A percentile compares a stretch with the other conserved stretches of the same genome.
Evolutionary conservation across 208 protist genomes (phyloP).

Genomic region (Lotmaria passim): DNA sequence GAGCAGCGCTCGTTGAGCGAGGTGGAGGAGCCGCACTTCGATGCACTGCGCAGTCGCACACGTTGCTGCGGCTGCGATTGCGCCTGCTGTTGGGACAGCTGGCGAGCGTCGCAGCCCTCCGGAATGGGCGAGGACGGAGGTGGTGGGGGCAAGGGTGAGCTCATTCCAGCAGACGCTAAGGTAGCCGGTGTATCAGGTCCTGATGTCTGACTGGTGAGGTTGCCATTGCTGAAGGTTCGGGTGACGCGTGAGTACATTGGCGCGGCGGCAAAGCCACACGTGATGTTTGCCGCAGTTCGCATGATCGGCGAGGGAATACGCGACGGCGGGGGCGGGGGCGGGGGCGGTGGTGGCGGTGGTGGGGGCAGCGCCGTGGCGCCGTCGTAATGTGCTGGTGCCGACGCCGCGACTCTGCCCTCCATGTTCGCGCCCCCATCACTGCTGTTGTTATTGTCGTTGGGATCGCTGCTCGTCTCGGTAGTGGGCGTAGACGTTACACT

Average conservation of each 20-base stretch:
- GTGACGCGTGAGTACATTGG: background rate
- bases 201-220: background rate
- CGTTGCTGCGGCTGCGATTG: background rate
- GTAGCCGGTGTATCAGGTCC: background rate
- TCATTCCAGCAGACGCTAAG: background rate
- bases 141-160: background rate
- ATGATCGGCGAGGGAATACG: constrained; percentile 18
- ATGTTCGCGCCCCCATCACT: background rate
- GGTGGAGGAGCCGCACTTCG: background rate
- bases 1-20: background rate
- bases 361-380: background rate
- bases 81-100: background rate
- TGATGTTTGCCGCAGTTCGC: background rate
- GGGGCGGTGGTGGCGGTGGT: background rate
- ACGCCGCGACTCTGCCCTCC: background rate
- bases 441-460: no score
- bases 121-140: background rate
- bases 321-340: constrained; percentile 17
- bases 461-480: no score
- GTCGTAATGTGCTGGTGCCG: background rate
- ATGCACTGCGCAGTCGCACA: background rate
- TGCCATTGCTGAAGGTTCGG: background rate
- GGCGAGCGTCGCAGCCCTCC: background rate
- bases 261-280: constrained; percentile 8
- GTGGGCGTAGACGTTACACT: background rate